Evolutionary conservation across 768 basidiomycete genomes (phyloP), one percentile per base, ranked within the genome.

Genomic region (Leccinellum rugosiceps): DNA sequence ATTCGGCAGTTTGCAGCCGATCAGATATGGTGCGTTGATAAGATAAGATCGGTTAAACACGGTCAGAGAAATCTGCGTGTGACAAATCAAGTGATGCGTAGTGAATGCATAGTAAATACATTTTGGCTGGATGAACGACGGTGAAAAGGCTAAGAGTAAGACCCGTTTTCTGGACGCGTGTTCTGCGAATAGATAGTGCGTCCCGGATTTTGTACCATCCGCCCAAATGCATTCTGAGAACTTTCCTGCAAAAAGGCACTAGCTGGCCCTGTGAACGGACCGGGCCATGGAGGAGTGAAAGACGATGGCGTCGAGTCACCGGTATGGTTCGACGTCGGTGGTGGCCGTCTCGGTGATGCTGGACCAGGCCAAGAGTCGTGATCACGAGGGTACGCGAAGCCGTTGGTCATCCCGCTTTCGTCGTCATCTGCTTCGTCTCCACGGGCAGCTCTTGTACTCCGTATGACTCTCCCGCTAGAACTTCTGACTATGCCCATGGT

Each of bases 101-200:
- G n/a, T n/a, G n/a, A n/a, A n/a, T n/a, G n/a, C n/a, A 26, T 66
- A 70, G 26, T 60, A 52, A 56, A 59, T 64, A 66, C 61, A 68
- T 58, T 63, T 53, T n/a, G 43, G 41, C 25, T 50, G 60, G 45
- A 56, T 52, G 57, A 35, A 58, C 30, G 32, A 51, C n/a, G 54
- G 19, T 53, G 53, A 38, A 55, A n/a, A 43, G 41, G 49, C 58
- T 61, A 72, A 56, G 64, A 63, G 48, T 63, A 71, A 34, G 69
- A 58, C 26, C 67, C 67, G 17, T 64, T 71, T 56, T 77, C 77
- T 49, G 73, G 67, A 56, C 68, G 72, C 43, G 76, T 69, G 46
- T 73, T 72, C 63, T 83, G 83, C 46, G 84, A 82, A 68, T 86
- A 85, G 59, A 86, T 84, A 30, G 85, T 86, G 62, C 84, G 83